phyloP scores from a whole-genome alignment of 148 eudicot genomes.

The Chenopodium formosanum region DNA sequence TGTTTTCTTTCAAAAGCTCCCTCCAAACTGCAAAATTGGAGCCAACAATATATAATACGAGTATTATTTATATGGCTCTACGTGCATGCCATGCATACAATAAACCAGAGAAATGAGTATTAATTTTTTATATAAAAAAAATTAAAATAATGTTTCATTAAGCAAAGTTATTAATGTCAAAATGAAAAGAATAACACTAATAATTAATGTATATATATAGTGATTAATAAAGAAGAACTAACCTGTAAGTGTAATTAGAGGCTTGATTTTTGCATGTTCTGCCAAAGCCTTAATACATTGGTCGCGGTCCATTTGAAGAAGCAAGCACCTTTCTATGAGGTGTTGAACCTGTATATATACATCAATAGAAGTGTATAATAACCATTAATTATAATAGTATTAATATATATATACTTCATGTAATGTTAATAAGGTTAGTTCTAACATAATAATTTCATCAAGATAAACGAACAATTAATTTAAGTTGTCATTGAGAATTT shows the following conservation, averaged over 20 bases:
- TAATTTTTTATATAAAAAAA: not conserved
- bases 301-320: constrained; percentile 61
- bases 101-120: not conserved
- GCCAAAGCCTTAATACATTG: constrained; percentile 71
- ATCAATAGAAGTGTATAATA: too few relatives aligned
- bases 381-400: too few relatives aligned
- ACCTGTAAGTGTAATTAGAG: constrained; percentile 69
- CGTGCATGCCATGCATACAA: constrained; percentile 29
- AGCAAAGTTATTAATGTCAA: not conserved
- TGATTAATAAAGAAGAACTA: not conserved
- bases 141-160: not conserved
- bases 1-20: constrained; percentile 64
- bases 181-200: too few relatives aligned
- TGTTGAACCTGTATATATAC: constrained; percentile 56
- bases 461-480: too few relatives aligned
- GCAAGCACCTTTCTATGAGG: constrained; percentile 76
- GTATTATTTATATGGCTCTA: not conserved
- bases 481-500: too few relatives aligned
- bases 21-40: constrained; percentile 54
- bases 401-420: too few relatives aligned
- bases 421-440: too few relatives aligned
- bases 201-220: too few relatives aligned
- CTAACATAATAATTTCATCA: too few relatives aligned
- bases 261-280: constrained; percentile 57
- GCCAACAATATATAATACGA: not conserved